These are phyloP conservation scores for Lathyrus sativus DNA, from an alignment of 306 rosid genomes.

Conservation along the genomic window DNA sequence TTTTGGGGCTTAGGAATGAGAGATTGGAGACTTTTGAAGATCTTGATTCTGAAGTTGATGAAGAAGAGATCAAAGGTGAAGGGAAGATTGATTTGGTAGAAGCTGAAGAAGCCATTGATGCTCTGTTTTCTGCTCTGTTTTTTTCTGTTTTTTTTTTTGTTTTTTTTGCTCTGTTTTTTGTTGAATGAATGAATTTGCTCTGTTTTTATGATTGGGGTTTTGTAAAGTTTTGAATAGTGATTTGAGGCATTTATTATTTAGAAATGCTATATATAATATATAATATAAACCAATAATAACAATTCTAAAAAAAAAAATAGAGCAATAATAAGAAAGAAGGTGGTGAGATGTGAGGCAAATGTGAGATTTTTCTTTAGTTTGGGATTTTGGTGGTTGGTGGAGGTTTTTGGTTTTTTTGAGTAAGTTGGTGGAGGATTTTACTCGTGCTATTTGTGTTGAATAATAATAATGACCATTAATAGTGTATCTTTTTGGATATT, in stretches of 20 bases:
- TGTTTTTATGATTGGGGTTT: neutral
- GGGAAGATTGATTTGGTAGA: slow-evolving; percentile 43
- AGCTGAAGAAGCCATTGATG: slow-evolving; percentile 58
- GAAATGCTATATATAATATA: slow-evolving; percentile 27
- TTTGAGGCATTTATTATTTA: neutral
- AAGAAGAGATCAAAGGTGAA: slow-evolving; percentile 27
- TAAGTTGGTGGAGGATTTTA: slow-evolving; percentile 3
- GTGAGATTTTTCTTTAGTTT: neutral
- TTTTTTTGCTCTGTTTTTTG: slow-evolving; percentile 4
- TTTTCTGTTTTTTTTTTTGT: neutral
- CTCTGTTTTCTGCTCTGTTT: too few species aligned
- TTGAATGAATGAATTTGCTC: neutral
- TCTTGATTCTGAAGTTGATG: neutral
- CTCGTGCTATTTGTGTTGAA: neutral
- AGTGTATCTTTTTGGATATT: neutral
- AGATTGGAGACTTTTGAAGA: slow-evolving; percentile 38
- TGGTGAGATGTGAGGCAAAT: neutral
- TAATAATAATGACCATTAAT: neutral
- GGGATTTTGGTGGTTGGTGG: neutral
- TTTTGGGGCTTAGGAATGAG: slow-evolving; percentile 47
- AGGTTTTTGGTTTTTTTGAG: neutral
- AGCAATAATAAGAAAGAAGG: slow-evolving; percentile 1
- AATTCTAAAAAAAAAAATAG: neutral
- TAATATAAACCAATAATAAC: slow-evolving; percentile 4
- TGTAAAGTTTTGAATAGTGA: neutral